Conservation (phyloP, 2,329 filamentous ascomycete species). For the Botrytis paeoniae region DNA sequence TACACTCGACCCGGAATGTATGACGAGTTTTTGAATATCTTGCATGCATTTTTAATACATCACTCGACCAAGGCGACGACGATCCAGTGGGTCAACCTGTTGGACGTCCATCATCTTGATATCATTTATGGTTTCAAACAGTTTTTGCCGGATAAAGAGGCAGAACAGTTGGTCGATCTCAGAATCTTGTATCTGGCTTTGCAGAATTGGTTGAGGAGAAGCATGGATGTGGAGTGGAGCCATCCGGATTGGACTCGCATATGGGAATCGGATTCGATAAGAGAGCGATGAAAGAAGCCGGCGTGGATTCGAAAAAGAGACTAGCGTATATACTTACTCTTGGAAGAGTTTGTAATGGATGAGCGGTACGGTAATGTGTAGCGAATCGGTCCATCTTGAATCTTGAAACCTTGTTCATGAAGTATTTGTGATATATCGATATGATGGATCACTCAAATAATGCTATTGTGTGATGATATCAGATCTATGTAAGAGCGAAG, state of each 20-base stretch:
- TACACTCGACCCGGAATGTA: accelerated
- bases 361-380: background rate
- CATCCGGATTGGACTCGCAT: background rate
- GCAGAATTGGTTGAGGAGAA: background rate
- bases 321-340: background rate
- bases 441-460: accelerated
- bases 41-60: accelerated
- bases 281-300: background rate
- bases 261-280: too few relatives aligned
- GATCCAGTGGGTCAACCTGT: background rate
- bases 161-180: background rate
- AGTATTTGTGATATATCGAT: background rate
- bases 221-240: background rate
- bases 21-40: accelerated
- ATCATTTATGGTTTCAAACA: background rate
- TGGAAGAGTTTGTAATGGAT: background rate
- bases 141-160: accelerated
- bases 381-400: background rate
- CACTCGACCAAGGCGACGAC: accelerated
- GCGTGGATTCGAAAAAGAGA: background rate
- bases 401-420: background rate
- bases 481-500: too few relatives aligned
- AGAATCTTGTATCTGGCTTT: background rate
- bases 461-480: background rate
- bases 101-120: background rate